Evolutionary conservation across 257 asterid species (phyloP).

Genomic region (Lycium barbarum): DNA sequence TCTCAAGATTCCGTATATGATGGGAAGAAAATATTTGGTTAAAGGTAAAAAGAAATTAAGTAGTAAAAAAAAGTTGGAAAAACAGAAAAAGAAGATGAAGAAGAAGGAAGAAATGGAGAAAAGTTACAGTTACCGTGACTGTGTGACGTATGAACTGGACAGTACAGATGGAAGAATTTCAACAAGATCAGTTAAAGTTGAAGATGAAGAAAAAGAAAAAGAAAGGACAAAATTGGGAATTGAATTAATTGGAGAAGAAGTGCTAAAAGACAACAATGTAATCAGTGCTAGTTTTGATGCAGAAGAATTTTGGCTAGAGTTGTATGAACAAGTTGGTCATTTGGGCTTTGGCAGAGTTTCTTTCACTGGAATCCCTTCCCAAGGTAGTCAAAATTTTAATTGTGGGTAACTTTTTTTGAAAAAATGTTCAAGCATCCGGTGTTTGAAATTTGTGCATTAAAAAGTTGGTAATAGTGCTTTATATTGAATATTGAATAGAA

Average conservation of each 20-base stretch:
- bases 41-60: constrained; percentile 40
- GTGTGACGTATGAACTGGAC: constrained; percentile 46
- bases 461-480: no score
- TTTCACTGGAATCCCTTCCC: constrained; percentile 60
- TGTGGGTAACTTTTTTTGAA: not conserved
- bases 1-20: constrained; percentile 79
- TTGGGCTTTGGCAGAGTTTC: constrained; percentile 97
- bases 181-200: constrained; percentile 9
- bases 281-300: constrained; percentile 57
- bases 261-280: constrained; percentile 31
- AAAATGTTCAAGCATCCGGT: not conserved
- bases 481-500: no score
- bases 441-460: not conserved
- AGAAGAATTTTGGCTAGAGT: constrained; percentile 69
- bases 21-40: constrained; percentile 62
- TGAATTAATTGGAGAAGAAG: constrained; percentile 39
- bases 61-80: constrained; percentile 40
- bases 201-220: constrained; percentile 27
- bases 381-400: not conserved
- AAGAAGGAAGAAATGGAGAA: constrained; percentile 26
- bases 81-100: constrained; percentile 34
- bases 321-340: constrained; percentile 64
- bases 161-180: constrained; percentile 38
- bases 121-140: constrained; percentile 28
- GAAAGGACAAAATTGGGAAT: constrained; percentile 30